These are phyloP conservation scores for Aspergillus proliferans DNA, from an alignment of 2,329 filamentous ascomycete genomes.

Conservation along the genomic window DNA sequence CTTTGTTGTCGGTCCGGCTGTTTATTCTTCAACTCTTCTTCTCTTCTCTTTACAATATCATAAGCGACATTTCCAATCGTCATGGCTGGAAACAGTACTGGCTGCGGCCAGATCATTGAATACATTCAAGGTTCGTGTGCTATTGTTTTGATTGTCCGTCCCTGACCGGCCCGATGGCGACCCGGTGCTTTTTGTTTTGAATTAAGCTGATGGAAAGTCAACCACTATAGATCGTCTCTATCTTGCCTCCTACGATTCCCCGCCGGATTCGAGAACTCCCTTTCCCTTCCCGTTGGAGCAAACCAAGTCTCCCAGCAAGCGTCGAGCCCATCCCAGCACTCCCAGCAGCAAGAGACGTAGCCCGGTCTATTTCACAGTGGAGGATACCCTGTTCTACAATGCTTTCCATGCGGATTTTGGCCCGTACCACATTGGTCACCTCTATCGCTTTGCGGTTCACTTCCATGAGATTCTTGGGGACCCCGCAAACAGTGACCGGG, in stretches of 20 bases:
- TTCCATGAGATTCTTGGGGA: slow-evolving; percentile 93
- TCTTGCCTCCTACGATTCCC: slow-evolving; percentile 80
- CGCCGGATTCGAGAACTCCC: slow-evolving; percentile 72
- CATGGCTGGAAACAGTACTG: slow-evolving; percentile 48
- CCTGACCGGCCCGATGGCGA: neutral
- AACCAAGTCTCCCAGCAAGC: slow-evolving; percentile 66
- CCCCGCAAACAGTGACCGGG: slow-evolving; percentile 79
- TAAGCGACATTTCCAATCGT: slow-evolving; percentile 24
- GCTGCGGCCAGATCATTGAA: slow-evolving; percentile 85
- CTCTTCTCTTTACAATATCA: slow-evolving; percentile 1
- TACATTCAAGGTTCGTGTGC: slow-evolving; percentile 79
- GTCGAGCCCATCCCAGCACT: slow-evolving; percentile 56
- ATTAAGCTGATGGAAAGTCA: neutral
- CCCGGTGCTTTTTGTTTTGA: neutral
- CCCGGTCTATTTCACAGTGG: slow-evolving; percentile 92
- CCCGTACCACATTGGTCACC: slow-evolving; percentile 90
- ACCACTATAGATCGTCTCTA: slow-evolving; percentile 75
- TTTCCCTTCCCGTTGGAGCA: slow-evolving; percentile 69
- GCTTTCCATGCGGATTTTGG: slow-evolving; percentile 98
- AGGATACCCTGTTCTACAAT: slow-evolving; percentile 90
- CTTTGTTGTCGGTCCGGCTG: neutral
- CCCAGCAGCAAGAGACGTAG: slow-evolving; percentile 49
- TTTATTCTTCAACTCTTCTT: slow-evolving; percentile 1
- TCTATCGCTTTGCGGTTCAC: slow-evolving; percentile 92
- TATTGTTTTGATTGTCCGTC: slow-evolving; percentile 29